A percentile compares a stretch with the other conserved stretches of the same genome.
Conservation (phyloP, 371 early-diverging fungal genomes). For the Entomophthora muscae region DNA sequence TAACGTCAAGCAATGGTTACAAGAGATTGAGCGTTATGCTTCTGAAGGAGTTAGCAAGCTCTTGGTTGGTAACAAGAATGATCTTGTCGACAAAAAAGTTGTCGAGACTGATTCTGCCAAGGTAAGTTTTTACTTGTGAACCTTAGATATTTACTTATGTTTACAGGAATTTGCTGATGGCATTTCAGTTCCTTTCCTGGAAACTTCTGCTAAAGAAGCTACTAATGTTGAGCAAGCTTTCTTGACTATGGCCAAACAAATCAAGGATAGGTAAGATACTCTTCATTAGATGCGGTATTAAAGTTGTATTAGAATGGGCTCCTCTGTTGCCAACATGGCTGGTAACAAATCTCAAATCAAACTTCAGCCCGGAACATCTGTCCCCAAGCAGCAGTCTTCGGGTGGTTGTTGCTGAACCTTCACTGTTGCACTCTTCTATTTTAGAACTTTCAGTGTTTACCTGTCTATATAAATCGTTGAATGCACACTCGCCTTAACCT, state of each 20-base stretch:
- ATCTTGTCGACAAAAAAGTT: conserved; percentile 78
- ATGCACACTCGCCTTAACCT: neutral
- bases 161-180: conserved; percentile 65
- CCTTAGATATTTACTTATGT: neutral
- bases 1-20: conserved; percentile 87
- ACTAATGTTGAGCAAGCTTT: conserved; percentile 92
- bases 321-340: conserved; percentile 18
- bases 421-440: neutral
- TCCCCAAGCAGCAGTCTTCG: conserved; percentile 22
- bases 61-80: conserved; percentile 98
- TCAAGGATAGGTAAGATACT: conserved; percentile 54
- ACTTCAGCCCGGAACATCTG: conserved; percentile 27
- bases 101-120: conserved; percentile 55
- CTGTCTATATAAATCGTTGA: neutral
- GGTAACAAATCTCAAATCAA: conserved; percentile 26
- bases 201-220: conserved; percentile 86
- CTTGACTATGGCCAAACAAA: conserved; percentile 84
- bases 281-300: neutral
- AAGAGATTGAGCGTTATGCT: conserved; percentile 95
- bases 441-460: neutral
- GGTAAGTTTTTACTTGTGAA: too few species aligned
- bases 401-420: conserved; percentile 28
- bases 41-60: conserved; percentile 83
- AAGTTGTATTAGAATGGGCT: conserved; percentile 18
- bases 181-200: conserved; percentile 74